phyloP scores from a whole-genome alignment of 2,329 filamentous ascomycete genomes.

The Aspergillus sp. region DNA sequence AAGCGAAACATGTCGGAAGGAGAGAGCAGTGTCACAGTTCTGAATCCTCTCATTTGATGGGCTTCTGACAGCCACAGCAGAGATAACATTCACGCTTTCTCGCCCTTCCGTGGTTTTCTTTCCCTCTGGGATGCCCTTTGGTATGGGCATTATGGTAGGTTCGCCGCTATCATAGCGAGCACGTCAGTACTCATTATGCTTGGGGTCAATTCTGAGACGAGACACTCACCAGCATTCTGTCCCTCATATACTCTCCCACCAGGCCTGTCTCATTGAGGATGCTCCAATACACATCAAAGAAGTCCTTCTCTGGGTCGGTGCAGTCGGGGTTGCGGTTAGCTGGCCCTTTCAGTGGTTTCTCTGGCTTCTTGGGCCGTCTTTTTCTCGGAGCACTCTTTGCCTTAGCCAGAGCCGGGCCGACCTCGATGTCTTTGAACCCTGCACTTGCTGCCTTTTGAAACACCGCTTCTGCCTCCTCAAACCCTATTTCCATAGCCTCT shows the following conservation, averaged over 20 bases:
- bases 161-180: not conserved
- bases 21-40: not conserved
- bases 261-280: not conserved
- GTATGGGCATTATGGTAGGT: not conserved
- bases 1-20: not conserved
- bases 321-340: not conserved
- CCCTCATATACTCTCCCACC: not conserved
- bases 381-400: not conserved
- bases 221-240: not conserved
- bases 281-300: slow-evolving; percentile 1
- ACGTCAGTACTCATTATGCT: not conserved
- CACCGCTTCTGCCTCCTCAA: not conserved
- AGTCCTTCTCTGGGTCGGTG: slow-evolving; percentile 16
- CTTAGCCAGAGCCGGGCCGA: not conserved
- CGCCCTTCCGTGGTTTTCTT: not conserved
- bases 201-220: not conserved
- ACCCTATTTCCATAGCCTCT: not conserved
- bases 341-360: not conserved
- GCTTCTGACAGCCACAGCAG: not conserved
- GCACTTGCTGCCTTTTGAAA: not conserved
- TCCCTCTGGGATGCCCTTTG: not conserved
- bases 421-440: not conserved
- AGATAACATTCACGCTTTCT: not conserved
- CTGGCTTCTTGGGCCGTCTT: not conserved
- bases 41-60: not conserved